Evolutionary conservation across 805 yeast genomes (phyloP).

Genomic region (Blastobotrys americana): DNA sequence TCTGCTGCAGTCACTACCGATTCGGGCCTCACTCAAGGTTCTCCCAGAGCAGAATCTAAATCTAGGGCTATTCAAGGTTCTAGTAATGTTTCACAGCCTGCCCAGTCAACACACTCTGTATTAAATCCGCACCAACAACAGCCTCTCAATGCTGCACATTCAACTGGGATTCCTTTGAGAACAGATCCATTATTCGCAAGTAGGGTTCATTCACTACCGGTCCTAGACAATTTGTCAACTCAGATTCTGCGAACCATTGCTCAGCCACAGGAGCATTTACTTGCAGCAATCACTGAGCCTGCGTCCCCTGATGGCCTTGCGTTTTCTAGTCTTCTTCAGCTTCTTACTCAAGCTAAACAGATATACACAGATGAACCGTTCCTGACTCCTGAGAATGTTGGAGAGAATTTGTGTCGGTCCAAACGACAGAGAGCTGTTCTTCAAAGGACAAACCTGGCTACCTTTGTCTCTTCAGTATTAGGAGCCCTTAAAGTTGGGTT

Average conservation of each 20-base stretch:
- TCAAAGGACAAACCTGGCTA: constrained; percentile 79
- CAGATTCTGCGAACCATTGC: constrained; percentile 64
- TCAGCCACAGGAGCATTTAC: constrained; percentile 69
- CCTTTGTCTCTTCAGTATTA: constrained; percentile 78
- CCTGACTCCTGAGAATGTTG: constrained; percentile 51
- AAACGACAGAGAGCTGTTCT: constrained; percentile 48
- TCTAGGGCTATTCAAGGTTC: too few relatives aligned
- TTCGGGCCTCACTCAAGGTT: too few relatives aligned
- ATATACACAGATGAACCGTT: constrained; percentile 68
- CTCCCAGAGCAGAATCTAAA: too few relatives aligned
- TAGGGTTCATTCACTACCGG: constrained; percentile 39
- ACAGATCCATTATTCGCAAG: neutral
- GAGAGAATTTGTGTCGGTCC: constrained; percentile 22
- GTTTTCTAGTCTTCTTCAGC: constrained; percentile 59
- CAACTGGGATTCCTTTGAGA: too few relatives aligned
- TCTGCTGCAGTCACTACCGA: too few relatives aligned
- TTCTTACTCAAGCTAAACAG: constrained; percentile 70
- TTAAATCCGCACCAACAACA: too few relatives aligned
- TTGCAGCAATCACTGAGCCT: constrained; percentile 58
- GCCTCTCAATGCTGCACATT: too few relatives aligned
- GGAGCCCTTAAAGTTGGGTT: constrained; percentile 85
- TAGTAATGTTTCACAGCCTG: too few relatives aligned
- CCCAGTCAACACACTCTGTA: too few relatives aligned
- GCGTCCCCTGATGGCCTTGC: constrained; percentile 55
- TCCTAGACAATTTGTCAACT: constrained; percentile 73